Evolutionary conservation across 1,284 basidiomycete species (phyloP), one percentile per base, ranked within the genome.

Genomic region (Taiwanofungus camphoratus): DNA sequence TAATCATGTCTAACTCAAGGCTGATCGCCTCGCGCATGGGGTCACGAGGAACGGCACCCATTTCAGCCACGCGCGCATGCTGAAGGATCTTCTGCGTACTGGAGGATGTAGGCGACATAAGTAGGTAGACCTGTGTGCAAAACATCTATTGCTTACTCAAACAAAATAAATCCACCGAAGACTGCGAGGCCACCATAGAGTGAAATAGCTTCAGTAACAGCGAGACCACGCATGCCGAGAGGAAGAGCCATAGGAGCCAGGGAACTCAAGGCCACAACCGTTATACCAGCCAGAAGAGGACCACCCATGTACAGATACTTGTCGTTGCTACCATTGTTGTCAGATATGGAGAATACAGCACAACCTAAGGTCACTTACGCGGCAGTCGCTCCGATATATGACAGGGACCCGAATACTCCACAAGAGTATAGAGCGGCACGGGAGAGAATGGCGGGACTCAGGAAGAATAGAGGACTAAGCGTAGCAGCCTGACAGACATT

Each of bases 311-410:
- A 86, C 23, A 95, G 66, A 62, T 85, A 95, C 61, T 81, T 86
- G 64, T 93, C 89, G 55, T 82, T 89, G 53, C 82, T 86, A 42
- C n/a, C n/a, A 44, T 39, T 7, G 11, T 24, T 20, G 23, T 54
- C 16, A 47, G 29, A 26, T 6, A 18, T 30, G n/a, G 12, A 40
- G 9, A 11, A 15, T 23, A n/a, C 24, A 27, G 23, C 6, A 27
- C 9, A 39, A 30, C 6, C 16, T 23, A 4, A 24, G 29, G 4
- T 13, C 4, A 61, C 74, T 52, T 51, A 82, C 83, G 71, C 83
- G 22, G 92, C 92, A 15, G 92, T 95, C 7, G 91, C 90, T 23
- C 92, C 92, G 21, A 95, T 77, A 58, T 92, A 95, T 27, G 84
- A 86, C 22, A 94, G 74, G 5, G 82, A 77, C 5, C 90, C 92